Base-by-base conservation (phyloP, 2,329 filamentous ascomycete genomes). In the Thelonectria rubi region DNA sequence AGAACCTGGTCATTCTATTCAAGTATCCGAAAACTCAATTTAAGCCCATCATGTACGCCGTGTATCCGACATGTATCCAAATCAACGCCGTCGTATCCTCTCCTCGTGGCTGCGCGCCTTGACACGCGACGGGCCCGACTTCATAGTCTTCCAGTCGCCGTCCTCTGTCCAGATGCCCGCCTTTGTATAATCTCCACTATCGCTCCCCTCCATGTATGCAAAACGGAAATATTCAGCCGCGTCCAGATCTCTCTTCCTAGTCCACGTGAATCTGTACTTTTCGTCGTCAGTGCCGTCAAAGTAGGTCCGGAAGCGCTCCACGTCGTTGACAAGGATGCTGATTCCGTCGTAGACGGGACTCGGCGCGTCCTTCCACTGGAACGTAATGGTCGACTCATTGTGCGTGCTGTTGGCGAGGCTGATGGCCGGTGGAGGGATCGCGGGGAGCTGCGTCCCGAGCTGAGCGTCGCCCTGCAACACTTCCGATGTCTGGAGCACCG, bases 321-420 rank as follows among this genome's bases (percentile, higher is more conserved):
- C 92, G 68, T 96, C 92, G 71, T 96, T 95, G 65, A 96, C 91
- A 0, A 96, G 80, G 15, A 95, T 84, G 72, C 89, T 92, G 61
- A 96, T 84, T 12, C 92, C 92, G 69, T 94, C 90, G 67, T 88
- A 92, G 20, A 82, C 78, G 9, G 79, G 77, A 2, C 79, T 65
- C 34, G 65, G 78, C 20, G 81, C 81, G 37, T 74, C 62, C 2
- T 77, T 76, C 86, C 84, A 88, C 3, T 74, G 75, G 62, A 88
- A 91, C 1, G 85, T 84, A 64, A 94, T 92, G 11, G 84, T 90
- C 54, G 91, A 91, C 53, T 86, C 79, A 3, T 79, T 49, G 21
- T 66, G 47, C n/a, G 65, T 66, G 30, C 60, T 76, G 48, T 71
- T 75, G 40, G 74, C 81, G 4, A 82, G 74, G 2, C 75, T 76